phyloP scores from a whole-genome alignment of 129 eudicot species.

The Oenanthe sinensis region DNA sequence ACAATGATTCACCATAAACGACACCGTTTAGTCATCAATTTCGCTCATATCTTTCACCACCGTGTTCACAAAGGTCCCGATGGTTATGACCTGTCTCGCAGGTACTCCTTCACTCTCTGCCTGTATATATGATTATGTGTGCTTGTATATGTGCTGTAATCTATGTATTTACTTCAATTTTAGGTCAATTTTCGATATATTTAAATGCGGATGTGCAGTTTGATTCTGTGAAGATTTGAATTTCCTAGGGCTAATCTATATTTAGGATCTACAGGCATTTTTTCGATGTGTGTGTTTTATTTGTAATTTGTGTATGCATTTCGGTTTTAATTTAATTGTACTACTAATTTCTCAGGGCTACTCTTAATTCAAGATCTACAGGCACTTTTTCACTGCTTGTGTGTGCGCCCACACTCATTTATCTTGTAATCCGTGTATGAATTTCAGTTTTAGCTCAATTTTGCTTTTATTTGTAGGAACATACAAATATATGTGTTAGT shows the following conservation, averaged over 20 bases:
- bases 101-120: conserved; percentile 26
- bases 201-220: not conserved
- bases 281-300: not conserved
- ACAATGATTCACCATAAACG: conserved; percentile 61
- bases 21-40: conserved; percentile 63
- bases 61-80: conserved; percentile 31
- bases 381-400: not conserved
- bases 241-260: not conserved
- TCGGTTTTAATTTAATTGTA: not conserved
- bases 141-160: not conserved
- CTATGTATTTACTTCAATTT: not conserved
- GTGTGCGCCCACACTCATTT: no score
- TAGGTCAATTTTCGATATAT: not conserved
- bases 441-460: not conserved
- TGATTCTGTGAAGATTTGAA: not conserved
- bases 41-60: conserved; percentile 58
- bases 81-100: conserved; percentile 62
- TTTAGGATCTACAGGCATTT: not conserved
- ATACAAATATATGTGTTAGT: no score
- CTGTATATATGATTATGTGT: not conserved
- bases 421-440: no score
- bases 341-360: not conserved
- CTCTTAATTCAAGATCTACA: not conserved
- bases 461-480: no score
- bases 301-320: not conserved